Evolutionary conservation across 768 basidiomycete species (phyloP).

Genomic region (Leccinum imitatum): DNA sequence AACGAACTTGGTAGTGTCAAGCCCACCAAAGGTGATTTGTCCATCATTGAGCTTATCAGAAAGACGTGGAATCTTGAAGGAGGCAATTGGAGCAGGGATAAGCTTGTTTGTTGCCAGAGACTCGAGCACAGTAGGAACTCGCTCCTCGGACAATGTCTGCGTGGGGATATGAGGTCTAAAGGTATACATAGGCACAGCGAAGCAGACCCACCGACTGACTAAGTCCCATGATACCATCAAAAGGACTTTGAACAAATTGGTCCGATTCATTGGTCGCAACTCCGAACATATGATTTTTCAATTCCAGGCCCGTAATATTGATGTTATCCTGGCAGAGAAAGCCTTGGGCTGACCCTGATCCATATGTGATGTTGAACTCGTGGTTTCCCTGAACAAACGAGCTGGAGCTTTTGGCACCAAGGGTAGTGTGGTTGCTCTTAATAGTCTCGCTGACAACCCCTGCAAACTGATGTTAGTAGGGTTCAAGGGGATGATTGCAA

Average conservation of each 20-base stretch:
- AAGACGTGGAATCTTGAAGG: constrained; percentile 78
- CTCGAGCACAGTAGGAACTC: constrained; percentile 68
- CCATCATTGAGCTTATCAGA: constrained; percentile 67
- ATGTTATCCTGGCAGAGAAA: constrained; percentile 62
- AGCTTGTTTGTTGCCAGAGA: constrained; percentile 56
- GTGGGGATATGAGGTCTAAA: not conserved
- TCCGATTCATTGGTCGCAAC: constrained; percentile 56
- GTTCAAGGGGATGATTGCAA: not conserved
- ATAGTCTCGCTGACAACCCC: constrained; percentile 52
- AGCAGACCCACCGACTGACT: constrained; percentile 58
- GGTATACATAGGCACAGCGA: constrained; percentile 11
- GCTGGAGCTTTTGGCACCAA: constrained; percentile 60
- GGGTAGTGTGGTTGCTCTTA: constrained; percentile 64
- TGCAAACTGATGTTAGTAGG: not conserved
- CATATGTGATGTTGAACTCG: constrained; percentile 64
- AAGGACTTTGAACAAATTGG: constrained; percentile 58
- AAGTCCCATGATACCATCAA: constrained; percentile 78
- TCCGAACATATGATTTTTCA: constrained; percentile 66
- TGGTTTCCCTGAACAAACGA: constrained; percentile 54
- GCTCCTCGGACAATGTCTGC: constrained; percentile 63
- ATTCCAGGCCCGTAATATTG: constrained; percentile 56
- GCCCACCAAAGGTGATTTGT: constrained; percentile 77
- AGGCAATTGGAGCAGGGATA: constrained; percentile 64
- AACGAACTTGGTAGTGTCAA: constrained; percentile 71
- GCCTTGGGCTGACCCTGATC: constrained; percentile 68